Base-by-base conservation (phyloP, 2,329 filamentous ascomycete genomes). In the Cladorrhinum sp. region DNA sequence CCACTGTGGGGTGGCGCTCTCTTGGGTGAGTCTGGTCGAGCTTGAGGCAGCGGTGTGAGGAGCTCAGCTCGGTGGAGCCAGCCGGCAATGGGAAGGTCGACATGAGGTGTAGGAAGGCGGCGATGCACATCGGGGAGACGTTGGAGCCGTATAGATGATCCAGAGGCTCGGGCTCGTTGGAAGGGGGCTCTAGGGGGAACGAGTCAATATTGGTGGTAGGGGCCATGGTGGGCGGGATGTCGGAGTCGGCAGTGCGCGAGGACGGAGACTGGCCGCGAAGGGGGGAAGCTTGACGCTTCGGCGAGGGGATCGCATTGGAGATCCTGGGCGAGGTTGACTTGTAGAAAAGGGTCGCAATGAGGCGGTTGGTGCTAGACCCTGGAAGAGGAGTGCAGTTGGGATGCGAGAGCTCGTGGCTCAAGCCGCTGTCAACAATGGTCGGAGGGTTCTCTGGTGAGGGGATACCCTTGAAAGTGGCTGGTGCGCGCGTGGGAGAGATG, bases 121-220 rank as follows among this genome's bases (percentile, higher is more conserved):
- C 85, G 64, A 87, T 81, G 74, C 86, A 88, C 62, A 88, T 77
- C 5, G 85, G 84, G 18, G 85, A 87, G 69, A 88, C 82, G 68
- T 86, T 86, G 20, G 83, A 86, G 64, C 86, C 86, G 67, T 88
- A 88, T 18, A 88, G 79, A 63, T 86, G 84, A 69, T 88, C 85
- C 57, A 87, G 80, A 59, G 85, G 77, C 73, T 87, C 79, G 67
- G 82, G 74, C 70, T 86, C 80, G 67, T 79, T 74, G 58, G 80
- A 78, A 62, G 85, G 79, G 61, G 83, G 80, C 71, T 88, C 83
- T 55, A 87, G 78, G 23, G 86, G 84, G 67, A 86, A 86, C 64
- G 77, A 76, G n/a, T 83, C 80, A 59, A 82, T 78, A 66, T 82
- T 79, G 66, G 79, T 81, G 54, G 85, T 83, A 8, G 87, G 84